Evolutionary conservation across 164 flowering plant species (phyloP), one percentile per base, ranked within the genome.

Genomic region (Aristolochia contorta): DNA sequence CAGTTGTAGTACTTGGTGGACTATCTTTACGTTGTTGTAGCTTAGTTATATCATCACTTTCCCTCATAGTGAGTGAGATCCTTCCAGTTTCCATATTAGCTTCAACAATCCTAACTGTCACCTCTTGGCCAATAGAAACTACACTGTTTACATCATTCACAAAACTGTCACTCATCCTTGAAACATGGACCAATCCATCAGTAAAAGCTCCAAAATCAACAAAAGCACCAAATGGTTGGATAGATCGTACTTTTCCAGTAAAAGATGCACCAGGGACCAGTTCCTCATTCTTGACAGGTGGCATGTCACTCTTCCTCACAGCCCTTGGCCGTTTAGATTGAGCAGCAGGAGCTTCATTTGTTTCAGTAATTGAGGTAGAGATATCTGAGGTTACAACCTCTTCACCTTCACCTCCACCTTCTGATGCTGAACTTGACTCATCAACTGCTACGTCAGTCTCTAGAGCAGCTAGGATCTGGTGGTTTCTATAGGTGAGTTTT

Each of bases 181-280:
- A 93, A 71, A 93, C 90, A 75, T 93, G 99, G 30, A 93, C 96
- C 43, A 93, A 73, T 30, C 99, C 99, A 74, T 93, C 96, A 18
- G 96, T 81, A 75, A 85, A 93, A 63, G 97, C 99, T 65, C 99
- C 99, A 79, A 93, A 79, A 73, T 90, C 99, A 65, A 93, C 75
- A 75, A 93, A 93, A 62, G 97, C 97, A 68, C 99, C 99, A 80
- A 90, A 93, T 47, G 97, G 97, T 71, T 85, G 97, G 66, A 93
- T 78, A 20, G 99, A 81, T 62, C 70, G 79, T 37, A 93, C 99
- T 86, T 90, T 93, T 66, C 99, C 99, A 3, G 80, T 78, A 77
- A 90, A 93, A 59, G 76, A 76, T 60, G 97, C 95, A 74, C 99
- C 99, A 50, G 81, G 77, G 53, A 85, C 71, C 25, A 93, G 77